Conservation (phyloP, 2,329 filamentous ascomycete species). For the Zarea fungicola region DNA sequence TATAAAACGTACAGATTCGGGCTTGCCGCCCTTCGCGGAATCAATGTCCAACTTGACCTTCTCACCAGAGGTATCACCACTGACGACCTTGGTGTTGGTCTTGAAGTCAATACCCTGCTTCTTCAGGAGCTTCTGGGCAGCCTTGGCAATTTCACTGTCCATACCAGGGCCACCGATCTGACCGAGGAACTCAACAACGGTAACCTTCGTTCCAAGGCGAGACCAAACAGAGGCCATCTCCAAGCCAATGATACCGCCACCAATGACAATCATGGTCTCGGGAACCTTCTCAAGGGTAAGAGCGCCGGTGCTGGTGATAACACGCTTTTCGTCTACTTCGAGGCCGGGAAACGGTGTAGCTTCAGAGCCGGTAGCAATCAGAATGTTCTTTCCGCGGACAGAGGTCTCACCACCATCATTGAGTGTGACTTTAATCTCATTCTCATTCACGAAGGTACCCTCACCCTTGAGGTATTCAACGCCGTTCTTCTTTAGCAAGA, state of each 20-base stretch:
- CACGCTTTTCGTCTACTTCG: constrained; percentile 94
- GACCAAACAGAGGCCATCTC: constrained; percentile 99
- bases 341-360: constrained; percentile 94
- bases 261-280: constrained; percentile 95
- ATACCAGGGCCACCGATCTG: constrained; percentile 98
- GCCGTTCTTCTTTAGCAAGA: constrained; percentile 98
- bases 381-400: constrained; percentile 89
- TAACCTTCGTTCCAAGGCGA: constrained; percentile 86
- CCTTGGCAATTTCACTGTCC: constrained; percentile 90
- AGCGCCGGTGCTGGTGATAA: constrained; percentile 93
- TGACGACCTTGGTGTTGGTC: constrained; percentile 89
- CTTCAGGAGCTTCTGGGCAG: constrained; percentile 82
- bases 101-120: constrained; percentile 99
- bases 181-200: constrained; percentile 91
- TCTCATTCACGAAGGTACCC: constrained; percentile 78
- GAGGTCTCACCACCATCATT: constrained; percentile 87
- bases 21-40: constrained; percentile 92
- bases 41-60: constrained; percentile 80
- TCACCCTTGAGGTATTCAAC: constrained; percentile 97
- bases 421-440: constrained; percentile 87
- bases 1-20: constrained; percentile 65
- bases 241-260: constrained; percentile 95
- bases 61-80: constrained; percentile 74
- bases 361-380: constrained; percentile 95
- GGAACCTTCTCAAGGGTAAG: constrained; percentile 85